Base-by-base conservation (phyloP, 2,329 filamentous ascomycete species). In the Penicillium sp. region DNA sequence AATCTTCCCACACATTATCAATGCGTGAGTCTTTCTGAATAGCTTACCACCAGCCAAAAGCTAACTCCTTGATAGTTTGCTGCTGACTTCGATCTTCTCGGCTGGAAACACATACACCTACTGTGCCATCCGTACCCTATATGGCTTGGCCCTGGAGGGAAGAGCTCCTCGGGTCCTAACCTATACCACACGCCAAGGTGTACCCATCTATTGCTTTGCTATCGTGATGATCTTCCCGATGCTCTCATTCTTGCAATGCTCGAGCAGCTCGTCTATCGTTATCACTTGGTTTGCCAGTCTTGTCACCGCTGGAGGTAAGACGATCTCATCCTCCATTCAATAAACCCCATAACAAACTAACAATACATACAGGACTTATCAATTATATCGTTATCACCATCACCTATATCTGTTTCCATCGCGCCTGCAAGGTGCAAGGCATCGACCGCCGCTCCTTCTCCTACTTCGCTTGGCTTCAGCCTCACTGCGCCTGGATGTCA, bases 301-400 rank as follows among this genome's bases (percentile, higher is more conserved):
- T 8, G 79, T 84, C 67, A 85, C 82, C 7, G 83, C 80, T 5
- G 82, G 79, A 24, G 79, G 80, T 47, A 78, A 47, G 55, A n/a
- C 34, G n/a, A 36, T 42, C 2, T 9, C 29, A 21, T 14, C 14
- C 34, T 5, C 1, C 2, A 32, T 16, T 10, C 5, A 27, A n/a
- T 1, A 10, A 42, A 85, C 24, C 49, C 55, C 4, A 24, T 10
- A 49, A 60, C 59, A 13, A 43, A 31, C 27, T 18, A 39, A 53
- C 38, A 34, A 21, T 43, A 52, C 18, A 4, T 34, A 32, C 46
- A 66, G 67, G 62, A 9, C 52, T 71, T 11, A 86, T 88, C 69
- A 83, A 86, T 73, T 88, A 85, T 70, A 79, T 87, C 56, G 77
- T 83, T 67, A 85, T 86, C 74, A 75, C 74, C 43, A 67, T 81